These are phyloP conservation scores for Liriodendron chinense DNA, from an alignment of 164 flowering plant species.

Conservation along the genomic window DNA sequence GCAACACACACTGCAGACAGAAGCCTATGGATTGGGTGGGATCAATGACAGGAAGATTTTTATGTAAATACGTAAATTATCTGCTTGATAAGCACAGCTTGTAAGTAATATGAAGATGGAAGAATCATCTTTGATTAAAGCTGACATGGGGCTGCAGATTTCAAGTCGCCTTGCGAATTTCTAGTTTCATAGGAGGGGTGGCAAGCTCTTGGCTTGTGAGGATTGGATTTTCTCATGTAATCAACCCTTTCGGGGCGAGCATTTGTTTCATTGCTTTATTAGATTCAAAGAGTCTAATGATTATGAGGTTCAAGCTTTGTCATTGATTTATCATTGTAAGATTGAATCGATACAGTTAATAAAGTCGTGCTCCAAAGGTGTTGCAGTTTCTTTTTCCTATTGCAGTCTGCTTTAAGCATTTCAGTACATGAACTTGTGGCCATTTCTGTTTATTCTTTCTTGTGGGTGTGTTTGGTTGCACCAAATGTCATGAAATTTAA, in stretches of 20 bases:
- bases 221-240: not conserved
- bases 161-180: not conserved
- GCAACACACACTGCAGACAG: slow-evolving; percentile 20
- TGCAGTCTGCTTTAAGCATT: not conserved
- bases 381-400: not conserved
- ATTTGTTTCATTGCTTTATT: not conserved
- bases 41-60: not conserved
- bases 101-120: not conserved
- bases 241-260: not conserved
- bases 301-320: not conserved
- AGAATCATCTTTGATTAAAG: not conserved
- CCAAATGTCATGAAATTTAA: not conserved
- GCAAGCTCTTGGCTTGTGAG: slow-evolving; percentile 5
- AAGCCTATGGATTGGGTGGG: slow-evolving; percentile 18
- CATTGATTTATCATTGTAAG: not conserved
- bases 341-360: not conserved
- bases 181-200: not conserved
- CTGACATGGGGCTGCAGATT: not conserved
- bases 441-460: not conserved
- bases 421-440: not conserved
- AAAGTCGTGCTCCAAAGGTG: not conserved
- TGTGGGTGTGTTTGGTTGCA: not conserved
- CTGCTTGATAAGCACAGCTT: not conserved
- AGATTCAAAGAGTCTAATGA: not conserved
- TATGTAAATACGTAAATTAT: not conserved